Percentiles rank a stretch among this genome's conserved stretches.
Conservation (phyloP, 164 flowering plant species). For the Piper betle region DNA sequence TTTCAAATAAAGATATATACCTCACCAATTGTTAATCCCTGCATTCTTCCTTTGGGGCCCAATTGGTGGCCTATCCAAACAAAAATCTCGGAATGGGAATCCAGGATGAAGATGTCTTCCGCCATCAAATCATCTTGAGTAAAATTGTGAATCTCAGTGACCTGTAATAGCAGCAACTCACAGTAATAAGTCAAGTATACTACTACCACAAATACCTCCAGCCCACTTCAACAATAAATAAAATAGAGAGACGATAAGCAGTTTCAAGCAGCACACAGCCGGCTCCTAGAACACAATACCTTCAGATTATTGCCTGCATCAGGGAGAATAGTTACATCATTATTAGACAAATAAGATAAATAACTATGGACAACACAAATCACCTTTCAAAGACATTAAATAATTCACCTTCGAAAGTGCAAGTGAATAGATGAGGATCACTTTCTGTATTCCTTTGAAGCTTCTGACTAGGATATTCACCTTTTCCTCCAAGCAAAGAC, state of each 20-base stretch:
- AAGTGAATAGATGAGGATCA: slow-evolving; percentile 88
- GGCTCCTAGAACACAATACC: slow-evolving; percentile 30
- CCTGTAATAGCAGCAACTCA: slow-evolving; percentile 34
- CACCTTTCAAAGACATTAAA: background rate
- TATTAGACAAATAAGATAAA: background rate
- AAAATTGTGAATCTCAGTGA: slow-evolving; percentile 74
- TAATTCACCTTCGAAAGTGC: slow-evolving; percentile 55
- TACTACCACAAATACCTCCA: background rate
- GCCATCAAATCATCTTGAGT: slow-evolving; percentile 97
- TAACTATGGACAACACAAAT: background rate
- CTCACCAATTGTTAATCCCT: slow-evolving; percentile 80
- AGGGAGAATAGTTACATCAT: background rate
- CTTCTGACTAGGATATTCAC: slow-evolving; percentile 81
- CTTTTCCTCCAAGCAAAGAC: slow-evolving; percentile 82
- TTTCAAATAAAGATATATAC: slow-evolving; percentile 37
- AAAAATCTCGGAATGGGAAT: slow-evolving; percentile 79
- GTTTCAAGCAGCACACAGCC: background rate
- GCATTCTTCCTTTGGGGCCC: slow-evolving; percentile 46
- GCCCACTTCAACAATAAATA: background rate
- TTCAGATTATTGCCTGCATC: slow-evolving; percentile 59
- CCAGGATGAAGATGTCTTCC: slow-evolving; percentile 84
- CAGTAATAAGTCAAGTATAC: background rate
- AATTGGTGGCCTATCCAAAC: slow-evolving; percentile 95
- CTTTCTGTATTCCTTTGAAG: slow-evolving; percentile 55
- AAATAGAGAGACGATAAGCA: background rate